Percentiles rank a stretch among this genome's conserved stretches.
phyloP scores from a whole-genome alignment of 116 monocot genomes.

The Zostera marina region DNA sequence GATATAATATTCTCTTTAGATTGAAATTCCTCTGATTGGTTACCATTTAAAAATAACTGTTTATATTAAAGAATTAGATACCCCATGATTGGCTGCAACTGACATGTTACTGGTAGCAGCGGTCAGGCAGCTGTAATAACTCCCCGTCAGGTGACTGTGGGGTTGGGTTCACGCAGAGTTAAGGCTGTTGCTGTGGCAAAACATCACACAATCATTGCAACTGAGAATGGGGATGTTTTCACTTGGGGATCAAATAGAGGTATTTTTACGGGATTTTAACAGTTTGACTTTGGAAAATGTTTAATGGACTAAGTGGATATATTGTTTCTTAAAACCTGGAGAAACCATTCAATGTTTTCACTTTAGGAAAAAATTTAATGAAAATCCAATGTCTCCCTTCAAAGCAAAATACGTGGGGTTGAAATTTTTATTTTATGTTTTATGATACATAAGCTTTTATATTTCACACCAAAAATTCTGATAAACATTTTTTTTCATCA shows the following conservation, averaged over 20 bases:
- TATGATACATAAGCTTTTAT: neutral
- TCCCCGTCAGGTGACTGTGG: constrained; percentile 62
- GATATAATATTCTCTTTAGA: neutral
- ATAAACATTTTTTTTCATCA: neutral
- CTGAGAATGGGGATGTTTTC: constrained; percentile 82
- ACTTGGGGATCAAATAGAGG: constrained; percentile 99
- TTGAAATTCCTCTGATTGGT: neutral
- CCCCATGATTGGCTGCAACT: constrained; percentile 2
- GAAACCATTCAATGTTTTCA: neutral
- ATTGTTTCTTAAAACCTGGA: neutral
- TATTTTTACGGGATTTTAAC: constrained; percentile 7
- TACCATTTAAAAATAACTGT: neutral
- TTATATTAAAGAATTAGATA: neutral
- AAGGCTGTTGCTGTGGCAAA: constrained; percentile 82
- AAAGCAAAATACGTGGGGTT: neutral
- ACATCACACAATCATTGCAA: constrained; percentile 95
- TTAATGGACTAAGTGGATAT: neutral
- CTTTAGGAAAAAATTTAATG: neutral
- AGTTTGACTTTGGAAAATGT: neutral
- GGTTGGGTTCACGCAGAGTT: constrained; percentile 63
- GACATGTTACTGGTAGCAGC: constrained; percentile 38
- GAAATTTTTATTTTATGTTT: neutral
- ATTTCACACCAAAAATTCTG: neutral
- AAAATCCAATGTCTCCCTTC: neutral
- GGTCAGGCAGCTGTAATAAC: constrained; percentile 98